Percentiles rank a stretch among this genome's conserved stretches.
These are phyloP conservation scores for Tephrocybe sp. DNA, from an alignment of 768 basidiomycete species.

Conservation along the genomic window DNA sequence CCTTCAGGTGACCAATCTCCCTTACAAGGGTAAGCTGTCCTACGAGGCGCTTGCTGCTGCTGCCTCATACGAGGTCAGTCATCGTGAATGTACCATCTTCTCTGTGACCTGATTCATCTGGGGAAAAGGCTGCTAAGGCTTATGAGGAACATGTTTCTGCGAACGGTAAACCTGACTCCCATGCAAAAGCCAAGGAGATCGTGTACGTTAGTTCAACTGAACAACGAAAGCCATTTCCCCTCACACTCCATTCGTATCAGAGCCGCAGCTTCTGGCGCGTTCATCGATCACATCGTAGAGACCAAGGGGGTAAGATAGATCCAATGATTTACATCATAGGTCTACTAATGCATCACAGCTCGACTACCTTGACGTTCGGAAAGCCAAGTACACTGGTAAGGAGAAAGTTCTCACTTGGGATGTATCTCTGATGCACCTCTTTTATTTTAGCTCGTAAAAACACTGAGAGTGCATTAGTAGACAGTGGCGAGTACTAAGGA, in stretches of 20 bases:
- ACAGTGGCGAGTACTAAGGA: too few species aligned
- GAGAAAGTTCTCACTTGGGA: too few species aligned
- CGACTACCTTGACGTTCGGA: slow-evolving; percentile 28
- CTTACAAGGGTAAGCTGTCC: slow-evolving; percentile 57
- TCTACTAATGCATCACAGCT: slow-evolving; percentile 29
- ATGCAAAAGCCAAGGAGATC: slow-evolving; percentile 59
- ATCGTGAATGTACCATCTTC: neutral
- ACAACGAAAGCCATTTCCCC: neutral
- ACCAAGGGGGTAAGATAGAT: slow-evolving; percentile 47
- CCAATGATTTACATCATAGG: neutral
- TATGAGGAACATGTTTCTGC: slow-evolving; percentile 52
- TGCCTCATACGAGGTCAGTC: slow-evolving; percentile 57
- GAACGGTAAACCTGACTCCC: slow-evolving; percentile 49
- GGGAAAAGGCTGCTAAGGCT: slow-evolving; percentile 56
- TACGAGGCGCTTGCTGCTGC: slow-evolving; percentile 72
- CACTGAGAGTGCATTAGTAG: too few species aligned
- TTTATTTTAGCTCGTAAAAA: too few species aligned
- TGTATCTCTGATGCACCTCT: too few species aligned
- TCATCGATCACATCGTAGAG: slow-evolving; percentile 55
- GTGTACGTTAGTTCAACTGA: slow-evolving; percentile 26
- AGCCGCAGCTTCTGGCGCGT: slow-evolving; percentile 53
- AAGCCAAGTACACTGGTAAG: slow-evolving; percentile 28
- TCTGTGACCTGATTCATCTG: neutral
- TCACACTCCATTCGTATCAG: slow-evolving; percentile 22
- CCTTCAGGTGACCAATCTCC: slow-evolving; percentile 46